These are phyloP conservation scores for Apiotrichum siamense DNA, from an alignment of 1,284 basidiomycete species.

Conservation along the genomic window DNA sequence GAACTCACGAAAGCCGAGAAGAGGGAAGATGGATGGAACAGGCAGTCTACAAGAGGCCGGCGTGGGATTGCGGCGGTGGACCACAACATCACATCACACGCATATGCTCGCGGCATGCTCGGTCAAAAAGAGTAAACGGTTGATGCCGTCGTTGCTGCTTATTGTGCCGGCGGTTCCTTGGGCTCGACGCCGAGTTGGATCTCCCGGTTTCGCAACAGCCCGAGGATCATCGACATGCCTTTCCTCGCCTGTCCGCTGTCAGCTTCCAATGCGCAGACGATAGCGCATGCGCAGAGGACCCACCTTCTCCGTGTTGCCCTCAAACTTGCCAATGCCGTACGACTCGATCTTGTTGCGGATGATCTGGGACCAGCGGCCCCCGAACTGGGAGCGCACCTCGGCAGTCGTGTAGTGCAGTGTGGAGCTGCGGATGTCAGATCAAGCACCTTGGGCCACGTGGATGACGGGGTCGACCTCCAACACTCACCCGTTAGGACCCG, in stretches of 20 bases:
- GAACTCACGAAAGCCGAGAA: background rate
- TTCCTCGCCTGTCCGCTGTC: constrained; percentile 31
- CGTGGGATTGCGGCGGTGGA: too few relatives aligned
- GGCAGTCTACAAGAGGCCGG: too few relatives aligned
- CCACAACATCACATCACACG: too few relatives aligned
- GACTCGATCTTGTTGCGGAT: constrained; percentile 43
- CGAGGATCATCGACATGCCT: constrained; percentile 47
- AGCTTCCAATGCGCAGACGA: background rate
- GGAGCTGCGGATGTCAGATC: constrained; percentile 13
- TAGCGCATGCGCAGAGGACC: too few relatives aligned
- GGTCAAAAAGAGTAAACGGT: too few relatives aligned
- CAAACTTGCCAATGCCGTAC: constrained; percentile 44
- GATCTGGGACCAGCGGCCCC: constrained; percentile 39
- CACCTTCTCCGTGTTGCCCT: constrained; percentile 42
- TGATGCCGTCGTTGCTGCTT: background rate
- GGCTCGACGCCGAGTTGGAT: constrained; percentile 1
- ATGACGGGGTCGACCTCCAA: background rate
- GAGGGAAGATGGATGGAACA: background rate
- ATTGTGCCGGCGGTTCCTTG: background rate
- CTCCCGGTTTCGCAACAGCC: constrained; percentile 22
- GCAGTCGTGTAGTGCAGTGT: constrained; percentile 45
- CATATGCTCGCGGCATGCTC: too few relatives aligned
- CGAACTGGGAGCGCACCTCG: constrained; percentile 43
- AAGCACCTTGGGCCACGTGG: too few relatives aligned
- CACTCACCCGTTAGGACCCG: constrained; percentile 39